Percentiles rank a stretch among this genome's conserved stretches.
phyloP scores from a whole-genome alignment of 139 green algal species.

The Micractinium conductrix region DNA sequence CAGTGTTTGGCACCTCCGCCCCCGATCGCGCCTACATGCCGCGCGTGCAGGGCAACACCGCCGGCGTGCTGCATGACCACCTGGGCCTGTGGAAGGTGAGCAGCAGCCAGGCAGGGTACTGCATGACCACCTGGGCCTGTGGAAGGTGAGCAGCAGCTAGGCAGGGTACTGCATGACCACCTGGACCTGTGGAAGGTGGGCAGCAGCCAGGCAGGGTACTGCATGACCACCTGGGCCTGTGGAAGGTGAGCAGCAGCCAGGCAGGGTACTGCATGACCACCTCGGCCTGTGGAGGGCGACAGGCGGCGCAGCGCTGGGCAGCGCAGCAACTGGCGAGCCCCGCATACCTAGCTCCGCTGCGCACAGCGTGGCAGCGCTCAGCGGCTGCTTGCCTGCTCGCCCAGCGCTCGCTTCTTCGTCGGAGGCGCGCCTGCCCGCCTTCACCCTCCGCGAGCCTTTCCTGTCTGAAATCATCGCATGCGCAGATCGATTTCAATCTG shows the following conservation, averaged over 20 bases:
- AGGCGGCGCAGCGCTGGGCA: too few species aligned
- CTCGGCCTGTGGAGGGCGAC: too few species aligned
- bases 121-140: not conserved
- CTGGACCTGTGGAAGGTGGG: not conserved
- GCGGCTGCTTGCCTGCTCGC: too few species aligned
- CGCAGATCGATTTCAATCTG: not conserved
- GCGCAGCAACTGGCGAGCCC: too few species aligned
- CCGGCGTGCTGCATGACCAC: slow-evolving; percentile 47
- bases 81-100: slow-evolving; percentile 36
- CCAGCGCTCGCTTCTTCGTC: too few species aligned
- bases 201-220: not conserved
- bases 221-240: not conserved
- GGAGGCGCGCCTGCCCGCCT: too few species aligned
- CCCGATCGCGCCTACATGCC: slow-evolving; percentile 34
- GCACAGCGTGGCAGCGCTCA: too few species aligned
- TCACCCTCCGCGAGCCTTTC: too few species aligned
- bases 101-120: too few species aligned
- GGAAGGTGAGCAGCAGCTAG: not conserved
- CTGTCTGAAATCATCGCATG: not conserved
- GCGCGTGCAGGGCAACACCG: slow-evolving; percentile 36
- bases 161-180: not conserved
- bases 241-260: not conserved
- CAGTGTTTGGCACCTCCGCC: not conserved
- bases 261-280: too few species aligned
- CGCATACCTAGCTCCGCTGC: too few species aligned